A percentile compares a stretch with the other conserved stretches of the same genome.
These are phyloP conservation scores for Mycena albidolilacea DNA, from an alignment of 768 basidiomycete species.

Conservation along the genomic window DNA sequence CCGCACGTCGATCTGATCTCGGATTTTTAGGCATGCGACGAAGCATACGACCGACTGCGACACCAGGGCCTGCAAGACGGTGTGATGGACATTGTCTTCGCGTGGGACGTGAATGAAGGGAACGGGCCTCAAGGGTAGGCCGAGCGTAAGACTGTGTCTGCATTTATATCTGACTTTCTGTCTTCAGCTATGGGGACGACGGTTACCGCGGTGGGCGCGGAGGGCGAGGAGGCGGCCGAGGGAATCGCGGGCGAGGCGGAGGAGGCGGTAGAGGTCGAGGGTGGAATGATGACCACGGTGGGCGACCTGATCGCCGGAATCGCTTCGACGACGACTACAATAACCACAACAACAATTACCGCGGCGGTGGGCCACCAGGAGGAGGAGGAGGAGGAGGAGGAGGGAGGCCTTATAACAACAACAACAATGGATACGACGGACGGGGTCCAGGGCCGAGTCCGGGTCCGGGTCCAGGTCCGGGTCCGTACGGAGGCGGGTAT, in stretches of 20 bases:
- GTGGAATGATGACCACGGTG: constrained; percentile 56
- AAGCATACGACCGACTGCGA: constrained; percentile 85
- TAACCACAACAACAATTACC: constrained; percentile 40
- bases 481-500: constrained; percentile 28
- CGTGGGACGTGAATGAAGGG: constrained; percentile 82
- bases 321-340: constrained; percentile 60
- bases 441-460: constrained; percentile 50
- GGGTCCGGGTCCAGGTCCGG: constrained; percentile 23
- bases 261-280: constrained; percentile 55
- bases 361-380: constrained; percentile 42
- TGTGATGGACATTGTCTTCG: constrained; percentile 88
- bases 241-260: constrained; percentile 49
- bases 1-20: neutral
- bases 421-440: constrained; percentile 58
- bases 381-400: constrained; percentile 51
- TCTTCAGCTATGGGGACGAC: constrained; percentile 44
- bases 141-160: constrained; percentile 25
- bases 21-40: constrained; percentile 73
- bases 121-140: constrained; percentile 62
- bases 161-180: constrained; percentile 8
- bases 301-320: constrained; percentile 42
- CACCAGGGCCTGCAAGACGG: constrained; percentile 89
- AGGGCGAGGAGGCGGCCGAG: constrained; percentile 63
- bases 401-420: constrained; percentile 46
- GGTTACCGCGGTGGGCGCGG: constrained; percentile 56